phyloP scores from a whole-genome alignment of 495 filamentous ascomycete species.

The Pseudevernia furfuracea region DNA sequence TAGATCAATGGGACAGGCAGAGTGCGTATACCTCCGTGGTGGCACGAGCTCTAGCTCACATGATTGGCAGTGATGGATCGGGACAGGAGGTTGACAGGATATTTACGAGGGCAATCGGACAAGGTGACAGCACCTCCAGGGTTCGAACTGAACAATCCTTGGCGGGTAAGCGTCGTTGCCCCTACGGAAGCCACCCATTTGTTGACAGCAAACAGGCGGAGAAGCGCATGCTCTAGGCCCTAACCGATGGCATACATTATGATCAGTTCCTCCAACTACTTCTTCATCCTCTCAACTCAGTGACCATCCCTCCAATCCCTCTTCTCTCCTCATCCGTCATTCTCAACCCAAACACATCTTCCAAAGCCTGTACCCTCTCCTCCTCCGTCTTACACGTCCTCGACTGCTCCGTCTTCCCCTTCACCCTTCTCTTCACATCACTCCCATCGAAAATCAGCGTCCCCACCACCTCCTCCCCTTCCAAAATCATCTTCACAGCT shows the following conservation, averaged over 20 bases:
- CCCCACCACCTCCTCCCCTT: conserved; percentile 43
- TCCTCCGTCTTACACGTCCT: conserved; percentile 42
- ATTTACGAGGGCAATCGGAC: conserved; percentile 76
- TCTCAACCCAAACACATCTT: conserved; percentile 43
- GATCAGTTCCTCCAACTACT: neutral
- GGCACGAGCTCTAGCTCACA: conserved; percentile 31
- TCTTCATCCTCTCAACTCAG: conserved; percentile 32
- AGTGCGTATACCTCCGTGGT: conserved; percentile 30
- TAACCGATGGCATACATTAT: neutral
- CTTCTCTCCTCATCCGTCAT: conserved; percentile 41
- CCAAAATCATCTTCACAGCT: conserved; percentile 50
- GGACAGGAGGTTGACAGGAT: conserved; percentile 83
- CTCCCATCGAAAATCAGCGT: conserved; percentile 51
- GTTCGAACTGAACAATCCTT: conserved; percentile 92
- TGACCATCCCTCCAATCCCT: conserved; percentile 38
- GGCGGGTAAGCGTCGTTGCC: conserved; percentile 55
- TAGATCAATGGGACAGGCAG: conserved; percentile 92
- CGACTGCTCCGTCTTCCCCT: conserved; percentile 48
- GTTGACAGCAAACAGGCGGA: conserved; percentile 12
- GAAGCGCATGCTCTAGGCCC: conserved; percentile 11
- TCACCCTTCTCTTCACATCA: conserved; percentile 51
- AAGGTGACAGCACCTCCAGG: conserved; percentile 69
- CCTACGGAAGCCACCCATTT: neutral
- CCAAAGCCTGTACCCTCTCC: conserved; percentile 43
- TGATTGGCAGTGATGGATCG: conserved; percentile 81